Evolutionary conservation across 2,329 filamentous ascomycete genomes (phyloP), one percentile per base, ranked within the genome.

Genomic region (Plectosphaerella cucumerina): DNA sequence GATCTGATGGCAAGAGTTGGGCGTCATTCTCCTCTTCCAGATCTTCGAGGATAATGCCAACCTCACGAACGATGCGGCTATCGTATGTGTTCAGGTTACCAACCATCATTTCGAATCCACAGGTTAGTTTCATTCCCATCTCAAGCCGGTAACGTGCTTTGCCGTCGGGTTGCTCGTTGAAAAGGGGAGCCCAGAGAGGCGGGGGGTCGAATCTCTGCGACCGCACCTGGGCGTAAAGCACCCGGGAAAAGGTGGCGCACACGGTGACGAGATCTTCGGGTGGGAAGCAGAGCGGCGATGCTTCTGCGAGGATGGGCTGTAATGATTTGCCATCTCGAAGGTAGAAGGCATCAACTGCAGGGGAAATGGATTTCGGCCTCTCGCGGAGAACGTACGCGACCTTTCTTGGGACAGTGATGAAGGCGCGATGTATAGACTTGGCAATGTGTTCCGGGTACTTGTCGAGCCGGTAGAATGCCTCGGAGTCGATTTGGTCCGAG

Each of bases 331-430:
- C 86, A 61, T 97, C 92, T 54, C 94, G 85, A 14, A 96, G 78
- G 66, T 97, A 97, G 68, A 99, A 97, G 1, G 88, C 85, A 67
- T 99, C 95, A 3, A 93, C 82, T 1, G 90, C 91, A 0, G 91
- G 84, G 3, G 91, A 86, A 51, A 97, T 84, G 53, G 88, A 85
- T 15, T 85, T 80, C 1, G 92, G 89, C 20, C 85, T 82, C 42
- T 81, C 72, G 59, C 93, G 88, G 3, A 99, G 72, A 35, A 97
- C 76, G 58, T 86, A 86, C 6, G 91, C 93, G 23, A 96, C 71
- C 58, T 86, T 91, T 52, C 94, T 83, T 0, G 94, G 94, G 31
- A 99, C 77, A 0, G 81, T 86, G 22, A 90, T 72, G 4, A 85
- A 69, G 1, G 89, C 80, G 61, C 87, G 78, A 66, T 99, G 94